These are phyloP conservation scores for Graphiopsis chlorocephala DNA, from an alignment of 2,329 filamentous ascomycete genomes.

Conservation along the genomic window DNA sequence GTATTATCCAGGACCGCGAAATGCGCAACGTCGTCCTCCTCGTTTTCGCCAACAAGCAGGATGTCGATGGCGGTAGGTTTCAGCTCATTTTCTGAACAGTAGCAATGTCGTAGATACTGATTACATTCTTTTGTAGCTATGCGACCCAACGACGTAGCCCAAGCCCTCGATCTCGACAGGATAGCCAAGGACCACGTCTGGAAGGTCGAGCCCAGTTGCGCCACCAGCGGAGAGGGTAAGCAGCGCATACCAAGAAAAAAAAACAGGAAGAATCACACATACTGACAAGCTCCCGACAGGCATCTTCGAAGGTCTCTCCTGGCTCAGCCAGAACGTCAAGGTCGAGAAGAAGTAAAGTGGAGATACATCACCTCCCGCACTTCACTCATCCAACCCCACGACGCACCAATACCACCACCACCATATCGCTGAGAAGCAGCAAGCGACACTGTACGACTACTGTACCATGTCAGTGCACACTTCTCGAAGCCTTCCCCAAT, in stretches of 20 bases:
- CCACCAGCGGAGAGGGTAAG: conserved; percentile 48
- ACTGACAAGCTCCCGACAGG: conserved; percentile 12
- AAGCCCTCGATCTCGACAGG: conserved; percentile 47
- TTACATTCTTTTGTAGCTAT: conserved; percentile 38
- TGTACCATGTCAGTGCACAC: background rate
- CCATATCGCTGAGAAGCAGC: background rate
- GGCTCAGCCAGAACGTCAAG: conserved; percentile 53
- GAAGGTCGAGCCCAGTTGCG: conserved; percentile 55
- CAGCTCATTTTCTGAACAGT: background rate
- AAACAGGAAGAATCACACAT: background rate
- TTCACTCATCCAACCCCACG: background rate
- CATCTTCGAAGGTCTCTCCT: conserved; percentile 53
- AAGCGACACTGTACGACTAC: too few species aligned
- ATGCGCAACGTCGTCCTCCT: conserved; percentile 94
- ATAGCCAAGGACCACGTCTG: conserved; percentile 53
- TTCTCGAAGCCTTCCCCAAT: background rate
- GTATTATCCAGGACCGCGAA: conserved; percentile 99
- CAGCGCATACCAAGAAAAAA: background rate
- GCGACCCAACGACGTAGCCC: conserved; percentile 50
- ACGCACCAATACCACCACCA: background rate
- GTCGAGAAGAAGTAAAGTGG: conserved; percentile 17
- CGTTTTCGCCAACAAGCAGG: conserved; percentile 99
- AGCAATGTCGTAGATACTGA: background rate
- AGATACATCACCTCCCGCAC: too few species aligned
- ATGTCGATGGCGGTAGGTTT: conserved; percentile 77